Evolutionary conservation across 2,329 filamentous ascomycete genomes (phyloP).

Genomic region (Trichoderma brevicompactum): DNA sequence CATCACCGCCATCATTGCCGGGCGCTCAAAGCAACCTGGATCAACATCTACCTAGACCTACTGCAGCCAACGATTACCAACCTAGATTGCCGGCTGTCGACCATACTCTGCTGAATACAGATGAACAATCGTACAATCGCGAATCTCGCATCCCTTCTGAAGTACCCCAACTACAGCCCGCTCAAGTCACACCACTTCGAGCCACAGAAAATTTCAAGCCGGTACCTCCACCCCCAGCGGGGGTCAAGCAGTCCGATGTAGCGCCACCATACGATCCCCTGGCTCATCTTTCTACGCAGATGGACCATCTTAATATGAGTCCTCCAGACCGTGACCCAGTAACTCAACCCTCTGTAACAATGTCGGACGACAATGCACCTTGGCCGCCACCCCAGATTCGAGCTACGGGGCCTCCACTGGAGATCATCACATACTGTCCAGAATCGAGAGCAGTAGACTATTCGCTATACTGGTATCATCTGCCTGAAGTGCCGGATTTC

Average conservation of each 20-base stretch:
- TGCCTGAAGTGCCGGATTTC: slow-evolving; percentile 38
- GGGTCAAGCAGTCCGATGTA: background rate
- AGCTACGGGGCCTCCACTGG: slow-evolving; percentile 34
- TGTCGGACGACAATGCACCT: slow-evolving; percentile 1
- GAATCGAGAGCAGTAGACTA: slow-evolving; percentile 38
- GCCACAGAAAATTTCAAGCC: background rate
- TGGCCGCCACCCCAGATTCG: slow-evolving; percentile 11
- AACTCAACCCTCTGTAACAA: background rate
- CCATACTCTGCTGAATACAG: background rate
- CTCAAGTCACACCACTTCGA: background rate
- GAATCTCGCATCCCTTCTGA: background rate
- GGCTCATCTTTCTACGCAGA: slow-evolving; percentile 8
- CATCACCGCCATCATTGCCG: background rate
- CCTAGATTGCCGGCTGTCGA: background rate
- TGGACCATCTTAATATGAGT: slow-evolving; percentile 13
- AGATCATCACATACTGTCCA: slow-evolving; percentile 39
- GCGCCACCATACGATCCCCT: background rate
- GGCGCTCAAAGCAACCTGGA: background rate
- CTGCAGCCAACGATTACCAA: background rate
- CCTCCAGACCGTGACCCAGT: background rate
- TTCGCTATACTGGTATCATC: slow-evolving; percentile 41
- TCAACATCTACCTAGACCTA: background rate
- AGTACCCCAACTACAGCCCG: background rate
- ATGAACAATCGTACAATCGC: background rate
- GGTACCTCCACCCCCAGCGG: background rate